Conservation (phyloP, 2,329 filamentous ascomycete genomes). For the Fusarium floridanum region DNA sequence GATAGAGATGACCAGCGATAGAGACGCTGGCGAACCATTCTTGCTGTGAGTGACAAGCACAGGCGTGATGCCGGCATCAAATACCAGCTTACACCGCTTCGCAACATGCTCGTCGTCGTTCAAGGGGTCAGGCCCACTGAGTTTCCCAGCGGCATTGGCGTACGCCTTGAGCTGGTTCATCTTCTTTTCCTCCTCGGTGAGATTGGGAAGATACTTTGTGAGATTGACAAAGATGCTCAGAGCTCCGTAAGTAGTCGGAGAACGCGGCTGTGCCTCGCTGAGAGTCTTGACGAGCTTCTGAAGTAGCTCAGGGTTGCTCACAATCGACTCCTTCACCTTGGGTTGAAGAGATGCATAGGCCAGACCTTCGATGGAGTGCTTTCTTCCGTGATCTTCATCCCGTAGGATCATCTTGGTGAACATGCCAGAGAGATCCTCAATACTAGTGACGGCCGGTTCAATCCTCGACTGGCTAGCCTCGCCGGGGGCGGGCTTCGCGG, state of each 20-base stretch:
- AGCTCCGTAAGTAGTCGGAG: constrained; percentile 84
- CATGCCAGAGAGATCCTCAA: constrained; percentile 74
- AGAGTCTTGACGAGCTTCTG: constrained; percentile 76
- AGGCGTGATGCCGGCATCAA: constrained; percentile 82
- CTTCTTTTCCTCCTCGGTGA: constrained; percentile 92
- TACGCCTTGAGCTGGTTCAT: constrained; percentile 95
- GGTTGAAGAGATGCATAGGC: constrained; percentile 92
- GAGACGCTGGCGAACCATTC: constrained; percentile 76
- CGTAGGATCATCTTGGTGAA: constrained; percentile 76
- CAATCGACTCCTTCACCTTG: constrained; percentile 84
- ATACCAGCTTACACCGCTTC: constrained; percentile 80
- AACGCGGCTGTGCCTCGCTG: constrained; percentile 69
- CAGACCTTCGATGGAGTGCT: constrained; percentile 87
- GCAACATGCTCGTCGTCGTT: constrained; percentile 83
- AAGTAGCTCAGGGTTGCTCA: constrained; percentile 76
- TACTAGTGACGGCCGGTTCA: constrained; percentile 68
- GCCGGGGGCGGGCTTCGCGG: constrained; percentile 56
- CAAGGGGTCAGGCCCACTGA: constrained; percentile 72
- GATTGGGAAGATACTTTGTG: constrained; percentile 80
- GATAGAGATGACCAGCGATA: constrained; percentile 81
- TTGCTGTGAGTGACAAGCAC: constrained; percentile 83
- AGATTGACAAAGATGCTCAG: constrained; percentile 89
- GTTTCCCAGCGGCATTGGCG: constrained; percentile 82
- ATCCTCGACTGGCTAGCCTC: constrained; percentile 60
- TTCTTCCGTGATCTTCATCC: constrained; percentile 68